Base-by-base conservation (phyloP, 2,329 filamentous ascomycete genomes). In the Sordariomycetes sp. region DNA sequence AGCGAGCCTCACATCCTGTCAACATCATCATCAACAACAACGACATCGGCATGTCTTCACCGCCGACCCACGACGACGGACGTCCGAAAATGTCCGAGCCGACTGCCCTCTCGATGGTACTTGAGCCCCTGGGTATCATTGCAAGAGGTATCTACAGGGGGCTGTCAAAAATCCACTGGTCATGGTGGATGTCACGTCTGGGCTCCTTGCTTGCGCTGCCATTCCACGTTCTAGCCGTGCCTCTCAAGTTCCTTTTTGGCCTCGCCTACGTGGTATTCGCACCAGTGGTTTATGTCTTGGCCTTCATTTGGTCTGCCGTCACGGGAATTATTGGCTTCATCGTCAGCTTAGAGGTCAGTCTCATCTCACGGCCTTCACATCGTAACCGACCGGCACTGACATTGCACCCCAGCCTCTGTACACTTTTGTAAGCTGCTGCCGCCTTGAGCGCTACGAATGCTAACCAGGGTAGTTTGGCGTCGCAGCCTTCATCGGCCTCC, bases 401-500 rank as follows among this genome's bases (percentile, higher is more conserved):
- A 15, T 31, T 18, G 15, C 14, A 8, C 8, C 15, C 11, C 28
- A 65, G 61, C 58, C 62, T 4, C 35, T 66, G 4, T 66, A 66
- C 33, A 60, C 53, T 4, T 66, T 61, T 46, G 63, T 66, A 47
- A 39, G 60, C 24, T 38, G 11, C 6, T 16, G 36, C 18, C 29
- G 38, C 25, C 26, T 40, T n/a, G 29, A 34, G 28, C 29, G 34
- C 5, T 29, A 17, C 9, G 2, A 30, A 25, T 32, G 23, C 26
- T 35, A 8, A 17, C 27, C 10, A 15, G 21, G 30, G 14, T 36
- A 67, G 63, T 64, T 87, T 30, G 77, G 76, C 32, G 69, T 77
- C 17, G 85, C 83, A 7, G 68, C 73, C 21, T 55, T 83, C 14
- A 65, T 86, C 34, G 85, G 85, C n/a, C 58, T 79, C 34, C 33